These are phyloP conservation scores for Pichia cactophila DNA, from an alignment of 1,139 yeast genomes.

Conservation along the genomic window DNA sequence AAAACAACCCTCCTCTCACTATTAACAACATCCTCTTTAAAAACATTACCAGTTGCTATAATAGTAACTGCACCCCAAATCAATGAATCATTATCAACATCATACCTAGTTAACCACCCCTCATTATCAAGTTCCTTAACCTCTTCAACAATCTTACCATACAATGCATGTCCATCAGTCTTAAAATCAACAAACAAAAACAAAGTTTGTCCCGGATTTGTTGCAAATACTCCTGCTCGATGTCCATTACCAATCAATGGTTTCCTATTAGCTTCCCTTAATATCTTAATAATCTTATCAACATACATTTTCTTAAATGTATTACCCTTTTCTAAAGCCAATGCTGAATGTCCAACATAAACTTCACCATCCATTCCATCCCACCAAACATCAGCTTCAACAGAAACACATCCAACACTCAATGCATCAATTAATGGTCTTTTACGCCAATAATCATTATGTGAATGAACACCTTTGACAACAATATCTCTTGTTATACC, in stretches of 20 bases:
- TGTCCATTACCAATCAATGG: background rate
- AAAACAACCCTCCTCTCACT: background rate
- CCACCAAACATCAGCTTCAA: conserved; percentile 69
- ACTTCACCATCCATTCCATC: conserved; percentile 30
- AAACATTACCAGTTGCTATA: conserved; percentile 37
- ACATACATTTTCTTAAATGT: conserved; percentile 49
- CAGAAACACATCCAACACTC: conserved; percentile 48
- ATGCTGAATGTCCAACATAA: conserved; percentile 62
- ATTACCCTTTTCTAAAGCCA: conserved; percentile 35
- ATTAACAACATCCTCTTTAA: conserved; percentile 25
- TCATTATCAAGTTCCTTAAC: conserved; percentile 31
- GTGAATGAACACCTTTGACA: conserved; percentile 46
- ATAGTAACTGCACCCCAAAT: conserved; percentile 38
- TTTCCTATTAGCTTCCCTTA: conserved; percentile 30
- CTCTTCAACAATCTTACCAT: conserved; percentile 29
- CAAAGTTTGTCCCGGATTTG: conserved; percentile 34
- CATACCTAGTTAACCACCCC: conserved; percentile 33
- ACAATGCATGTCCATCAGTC: conserved; percentile 32
- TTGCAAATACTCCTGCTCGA: conserved; percentile 36
- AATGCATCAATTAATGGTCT: conserved; percentile 59
- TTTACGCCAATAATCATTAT: conserved; percentile 68
- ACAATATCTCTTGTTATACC: conserved; percentile 20
- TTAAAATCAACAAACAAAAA: conserved; percentile 44
- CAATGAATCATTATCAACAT: conserved; percentile 23
- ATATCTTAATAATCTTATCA: conserved; percentile 41